These are phyloP conservation scores for Phytopythium cucurbitacearum DNA, from an alignment of 352 stramenopile genomes.

Conservation along the genomic window DNA sequence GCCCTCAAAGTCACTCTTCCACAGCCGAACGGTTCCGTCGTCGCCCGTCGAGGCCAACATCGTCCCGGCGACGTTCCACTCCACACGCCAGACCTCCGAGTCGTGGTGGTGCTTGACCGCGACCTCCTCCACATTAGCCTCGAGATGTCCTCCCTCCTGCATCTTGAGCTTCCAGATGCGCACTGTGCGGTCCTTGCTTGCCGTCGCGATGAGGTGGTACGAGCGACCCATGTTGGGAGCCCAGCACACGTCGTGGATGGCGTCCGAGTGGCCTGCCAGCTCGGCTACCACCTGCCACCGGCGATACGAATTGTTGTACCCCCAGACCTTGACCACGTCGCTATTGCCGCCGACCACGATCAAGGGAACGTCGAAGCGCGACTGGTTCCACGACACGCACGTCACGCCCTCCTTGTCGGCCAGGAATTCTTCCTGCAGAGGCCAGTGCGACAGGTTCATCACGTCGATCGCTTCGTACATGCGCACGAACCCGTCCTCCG, in stretches of 20 bases:
- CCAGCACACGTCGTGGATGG: slow-evolving; percentile 95
- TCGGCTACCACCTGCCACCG: slow-evolving; percentile 84
- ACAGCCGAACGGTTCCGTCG: slow-evolving; percentile 93
- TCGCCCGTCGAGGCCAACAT: slow-evolving; percentile 94
- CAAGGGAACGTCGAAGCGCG: slow-evolving; percentile 93
- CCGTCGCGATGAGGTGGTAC: slow-evolving; percentile 92
- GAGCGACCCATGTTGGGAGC: slow-evolving; percentile 93
- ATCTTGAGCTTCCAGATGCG: slow-evolving; percentile 84
- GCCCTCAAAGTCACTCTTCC: slow-evolving; percentile 91
- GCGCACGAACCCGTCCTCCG: slow-evolving; percentile 92
- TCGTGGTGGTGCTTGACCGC: slow-evolving; percentile 81
- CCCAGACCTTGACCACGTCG: slow-evolving; percentile 87
- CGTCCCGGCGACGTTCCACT: slow-evolving; percentile 97
- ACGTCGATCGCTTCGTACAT: slow-evolving; percentile 96
- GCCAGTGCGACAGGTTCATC: slow-evolving; percentile 95
- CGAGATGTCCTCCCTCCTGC: slow-evolving; percentile 52
- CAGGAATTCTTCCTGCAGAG: slow-evolving; percentile 85
- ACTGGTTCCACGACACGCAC: slow-evolving; percentile 94
- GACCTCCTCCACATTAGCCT: slow-evolving; percentile 29
- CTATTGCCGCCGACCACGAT: slow-evolving; percentile 92
- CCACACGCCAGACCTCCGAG: slow-evolving; percentile 93
- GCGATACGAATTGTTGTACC: slow-evolving; percentile 87
- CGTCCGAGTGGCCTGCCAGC: slow-evolving; percentile 80
- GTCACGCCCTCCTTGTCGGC: slow-evolving; percentile 85
- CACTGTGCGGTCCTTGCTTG: slow-evolving; percentile 90